Conservation (phyloP, 1,139 yeast species). For the Tardiomyces depauwii region DNA sequence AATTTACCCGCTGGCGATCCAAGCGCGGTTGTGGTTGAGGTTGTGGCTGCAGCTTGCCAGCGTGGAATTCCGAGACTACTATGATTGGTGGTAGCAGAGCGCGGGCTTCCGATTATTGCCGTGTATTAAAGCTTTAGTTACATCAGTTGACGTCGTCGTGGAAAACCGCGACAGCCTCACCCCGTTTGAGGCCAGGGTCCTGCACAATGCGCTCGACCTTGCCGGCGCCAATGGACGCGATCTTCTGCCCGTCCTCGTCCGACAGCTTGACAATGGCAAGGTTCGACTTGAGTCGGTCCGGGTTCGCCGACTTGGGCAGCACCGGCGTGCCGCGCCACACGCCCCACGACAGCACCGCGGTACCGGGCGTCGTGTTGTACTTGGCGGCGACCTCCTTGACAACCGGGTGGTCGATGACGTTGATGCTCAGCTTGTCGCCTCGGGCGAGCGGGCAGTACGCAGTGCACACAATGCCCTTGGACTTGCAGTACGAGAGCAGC, state of each 20-base stretch:
- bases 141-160: slow-evolving; percentile 15
- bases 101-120: no score
- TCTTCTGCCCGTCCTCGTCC: slow-evolving; percentile 38
- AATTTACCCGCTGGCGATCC: no score
- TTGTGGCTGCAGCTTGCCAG: no score
- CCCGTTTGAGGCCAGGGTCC: neutral
- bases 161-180: slow-evolving; percentile 6
- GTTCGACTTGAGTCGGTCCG: slow-evolving; percentile 48
- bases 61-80: no score
- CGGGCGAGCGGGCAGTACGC: slow-evolving; percentile 77
- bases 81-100: no score
- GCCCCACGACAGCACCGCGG: slow-evolving; percentile 57
- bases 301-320: slow-evolving; percentile 57
- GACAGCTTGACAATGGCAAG: slow-evolving; percentile 38
- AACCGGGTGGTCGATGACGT: slow-evolving; percentile 29
- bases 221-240: slow-evolving; percentile 19
- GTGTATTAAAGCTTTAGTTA: no score
- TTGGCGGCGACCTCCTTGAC: slow-evolving; percentile 42
- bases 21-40: no score
- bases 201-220: slow-evolving; percentile 29
- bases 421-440: slow-evolving; percentile 8
- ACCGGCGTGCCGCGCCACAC: slow-evolving; percentile 54
- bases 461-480: slow-evolving; percentile 48
- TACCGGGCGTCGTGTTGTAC: slow-evolving; percentile 36
- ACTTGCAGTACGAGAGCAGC: slow-evolving; percentile 41